Conservation (phyloP, 495 filamentous ascomycete genomes). For the Aspergillus nanangensis region DNA sequence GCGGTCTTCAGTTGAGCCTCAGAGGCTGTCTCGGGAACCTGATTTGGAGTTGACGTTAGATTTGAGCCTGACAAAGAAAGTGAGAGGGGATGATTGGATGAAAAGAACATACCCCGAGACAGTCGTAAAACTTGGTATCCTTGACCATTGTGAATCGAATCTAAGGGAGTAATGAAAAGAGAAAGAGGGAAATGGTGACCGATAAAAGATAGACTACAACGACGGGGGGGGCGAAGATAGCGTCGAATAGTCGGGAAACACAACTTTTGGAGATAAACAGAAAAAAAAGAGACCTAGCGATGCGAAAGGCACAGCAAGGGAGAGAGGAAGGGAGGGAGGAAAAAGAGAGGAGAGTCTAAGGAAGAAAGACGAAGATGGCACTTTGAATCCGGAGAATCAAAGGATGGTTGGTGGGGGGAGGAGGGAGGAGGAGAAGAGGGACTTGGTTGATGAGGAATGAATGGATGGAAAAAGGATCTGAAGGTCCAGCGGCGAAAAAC, state of each 20-base stretch:
- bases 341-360: slow-evolving; percentile 10
- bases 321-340: slow-evolving; percentile 4
- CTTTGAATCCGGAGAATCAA: not conserved
- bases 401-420: slow-evolving; percentile 8
- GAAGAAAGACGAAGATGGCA: slow-evolving; percentile 3
- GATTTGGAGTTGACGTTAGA: slow-evolving; percentile 22
- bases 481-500: not conserved
- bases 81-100: not conserved
- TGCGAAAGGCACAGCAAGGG: slow-evolving; percentile 7
- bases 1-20: slow-evolving; percentile 83
- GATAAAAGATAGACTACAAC: not conserved
- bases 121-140: slow-evolving; percentile 84
- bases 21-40: slow-evolving; percentile 69
- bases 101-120: slow-evolving; percentile 66
- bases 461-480: not conserved
- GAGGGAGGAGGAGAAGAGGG: not conserved
- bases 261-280: not conserved
- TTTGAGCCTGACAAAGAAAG: not conserved
- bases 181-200: slow-evolving; percentile 4
- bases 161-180: slow-evolving; percentile 12
- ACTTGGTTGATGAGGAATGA: not conserved
- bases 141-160: slow-evolving; percentile 69
- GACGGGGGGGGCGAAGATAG: not conserved
- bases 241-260: no score
- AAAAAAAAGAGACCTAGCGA: not conserved